These are phyloP conservation scores for Sclerotinia borealis DNA, from an alignment of 2,329 filamentous ascomycete genomes.

Conservation along the genomic window DNA sequence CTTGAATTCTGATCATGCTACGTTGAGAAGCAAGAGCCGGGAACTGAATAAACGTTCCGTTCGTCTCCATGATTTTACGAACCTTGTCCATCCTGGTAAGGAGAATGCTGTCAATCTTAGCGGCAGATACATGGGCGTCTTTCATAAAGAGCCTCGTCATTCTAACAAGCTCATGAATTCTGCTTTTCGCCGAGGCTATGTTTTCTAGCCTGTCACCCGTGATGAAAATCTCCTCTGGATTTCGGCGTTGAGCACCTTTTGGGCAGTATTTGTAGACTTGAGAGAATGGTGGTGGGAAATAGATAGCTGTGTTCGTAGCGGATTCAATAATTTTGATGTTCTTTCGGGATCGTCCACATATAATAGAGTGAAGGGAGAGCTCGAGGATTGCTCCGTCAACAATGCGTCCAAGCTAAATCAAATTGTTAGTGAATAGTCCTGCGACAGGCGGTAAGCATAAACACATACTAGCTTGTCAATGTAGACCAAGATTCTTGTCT, in stretches of 20 bases:
- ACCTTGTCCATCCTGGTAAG: constrained; percentile 91
- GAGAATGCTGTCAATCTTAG: constrained; percentile 92
- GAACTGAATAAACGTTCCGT: constrained; percentile 91
- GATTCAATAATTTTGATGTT: constrained; percentile 98
- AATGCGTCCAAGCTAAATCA: constrained; percentile 57
- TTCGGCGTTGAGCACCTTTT: constrained; percentile 70
- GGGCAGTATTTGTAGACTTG: constrained; percentile 87
- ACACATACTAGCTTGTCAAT: constrained; percentile 55
- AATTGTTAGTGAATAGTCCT: constrained; percentile 32
- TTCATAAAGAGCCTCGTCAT: constrained; percentile 83
- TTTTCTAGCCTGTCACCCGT: constrained; percentile 81
- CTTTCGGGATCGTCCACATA: constrained; percentile 89
- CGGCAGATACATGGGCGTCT: constrained; percentile 80
- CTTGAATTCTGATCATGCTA: constrained; percentile 82
- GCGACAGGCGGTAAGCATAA: not conserved
- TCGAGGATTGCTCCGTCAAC: constrained; percentile 80
- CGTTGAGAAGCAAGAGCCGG: constrained; percentile 81
- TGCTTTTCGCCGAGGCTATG: constrained; percentile 84
- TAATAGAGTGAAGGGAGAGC: constrained; percentile 79
- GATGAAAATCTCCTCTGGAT: constrained; percentile 88
- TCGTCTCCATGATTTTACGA: constrained; percentile 93
- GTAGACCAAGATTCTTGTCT: constrained; percentile 92
- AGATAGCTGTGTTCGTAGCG: constrained; percentile 90
- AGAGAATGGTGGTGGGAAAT: constrained; percentile 93
- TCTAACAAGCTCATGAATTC: constrained; percentile 77